These are phyloP conservation scores for Didymella glomerata DNA, from an alignment of 2,329 filamentous ascomycete species.

Conservation along the genomic window DNA sequence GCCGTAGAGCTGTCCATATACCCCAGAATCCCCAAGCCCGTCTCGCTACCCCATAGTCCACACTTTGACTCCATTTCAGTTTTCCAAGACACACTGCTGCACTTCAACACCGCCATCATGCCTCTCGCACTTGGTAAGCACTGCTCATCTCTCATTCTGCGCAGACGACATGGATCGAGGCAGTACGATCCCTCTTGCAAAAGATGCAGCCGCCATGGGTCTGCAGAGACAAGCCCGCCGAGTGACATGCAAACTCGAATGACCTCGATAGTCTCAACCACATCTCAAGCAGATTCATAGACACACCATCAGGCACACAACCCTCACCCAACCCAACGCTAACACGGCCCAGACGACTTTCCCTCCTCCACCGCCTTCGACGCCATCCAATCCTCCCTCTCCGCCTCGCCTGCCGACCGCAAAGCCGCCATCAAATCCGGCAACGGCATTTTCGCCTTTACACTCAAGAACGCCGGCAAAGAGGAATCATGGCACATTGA, in stretches of 20 bases:
- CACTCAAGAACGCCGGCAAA: conserved; percentile 87
- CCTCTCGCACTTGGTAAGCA: conserved; percentile 44
- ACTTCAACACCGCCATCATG: conserved; percentile 34
- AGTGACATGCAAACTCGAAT: not conserved
- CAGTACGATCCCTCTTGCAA: not conserved
- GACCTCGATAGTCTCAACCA: not conserved
- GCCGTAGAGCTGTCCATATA: conserved; percentile 26
- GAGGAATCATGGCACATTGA: conserved; percentile 93
- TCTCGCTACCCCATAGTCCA: conserved; percentile 7
- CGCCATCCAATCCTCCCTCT: conserved; percentile 77
- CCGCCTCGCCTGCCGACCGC: conserved; percentile 73
- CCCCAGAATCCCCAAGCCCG: conserved; percentile 19
- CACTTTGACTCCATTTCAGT: not conserved
- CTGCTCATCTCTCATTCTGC: not conserved
- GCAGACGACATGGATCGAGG: no score
- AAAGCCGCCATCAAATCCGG: conserved; percentile 90
- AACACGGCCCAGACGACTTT: conserved; percentile 64
- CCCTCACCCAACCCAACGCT: not conserved
- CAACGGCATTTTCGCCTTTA: conserved; percentile 88
- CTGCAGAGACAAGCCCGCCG: not conserved
- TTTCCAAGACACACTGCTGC: not conserved
- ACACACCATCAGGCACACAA: not conserved
- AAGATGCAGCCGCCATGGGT: no score
- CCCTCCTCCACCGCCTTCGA: conserved; percentile 93
- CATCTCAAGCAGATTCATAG: not conserved